Base-by-base conservation (phyloP, 805 yeast species). In the Cyberlindnera lachancei region DNA sequence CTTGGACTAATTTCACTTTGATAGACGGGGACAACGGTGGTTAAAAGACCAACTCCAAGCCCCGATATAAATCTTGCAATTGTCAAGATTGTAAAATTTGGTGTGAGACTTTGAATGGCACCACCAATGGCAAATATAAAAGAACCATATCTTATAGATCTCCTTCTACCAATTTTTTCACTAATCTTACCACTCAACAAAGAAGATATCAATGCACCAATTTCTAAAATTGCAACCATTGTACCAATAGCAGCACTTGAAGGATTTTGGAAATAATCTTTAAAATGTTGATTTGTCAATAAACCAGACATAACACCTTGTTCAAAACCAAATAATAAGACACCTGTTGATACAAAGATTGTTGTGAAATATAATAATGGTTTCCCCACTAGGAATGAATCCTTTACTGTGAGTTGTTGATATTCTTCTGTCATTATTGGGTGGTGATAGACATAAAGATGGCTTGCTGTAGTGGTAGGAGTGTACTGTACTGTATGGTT, bases 251-350 rank as follows among this genome's bases (percentile, higher is more conserved):
- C 69, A 1, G 85, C 69, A 12, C 92, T 70, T 4, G 78, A 61
- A 2, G 96, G 96, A 29, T 82, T 50, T 43, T 76, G 52, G 57
- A 84, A 87, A 56, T 79, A 84, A 15, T 61, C 62, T 39, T 70
- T 70, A 57, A 87, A 87, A 35, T 79, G 69, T 7, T 66, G 68
- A 30, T 82, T 86, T 8, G 44, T 37, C 33, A 88, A 62, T 28
- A 88, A 75, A 3, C 95, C 94, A 29, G 87, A 76, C 74, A 88
- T 84, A 30, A 86, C 94, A 36, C 96, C 96, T 58, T 87, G 87
- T 52, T 79, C 88, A 53, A 79, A 82, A 3, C 92, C 92, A 46
- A 82, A 82, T 16, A 82, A 62, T 33, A 82, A 77, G 4, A 50
- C 55, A 5, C 53, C 55, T 3, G 44, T 38, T 13, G 52, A 45